Percentiles rank a stretch among this genome's conserved stretches.
Evolutionary conservation across 2,329 filamentous ascomycete species (phyloP).

Genomic region (Lachnellula subtilissima): DNA sequence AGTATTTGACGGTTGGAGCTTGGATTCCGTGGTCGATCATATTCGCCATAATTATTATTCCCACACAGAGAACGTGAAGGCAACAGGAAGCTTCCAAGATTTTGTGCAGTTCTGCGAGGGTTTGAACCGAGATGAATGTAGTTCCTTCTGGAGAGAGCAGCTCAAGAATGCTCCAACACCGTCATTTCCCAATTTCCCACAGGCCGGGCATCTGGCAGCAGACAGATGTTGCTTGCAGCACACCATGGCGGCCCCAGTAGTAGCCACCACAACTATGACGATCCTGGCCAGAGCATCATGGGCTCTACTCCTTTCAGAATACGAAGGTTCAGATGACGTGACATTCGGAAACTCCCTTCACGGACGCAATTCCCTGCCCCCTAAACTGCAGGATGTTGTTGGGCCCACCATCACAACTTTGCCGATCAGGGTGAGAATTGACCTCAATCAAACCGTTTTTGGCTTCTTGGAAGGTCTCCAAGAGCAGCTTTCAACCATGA

Average conservation of each 20-base stretch:
- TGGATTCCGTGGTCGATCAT: background rate
- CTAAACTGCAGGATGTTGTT: slow-evolving; percentile 36
- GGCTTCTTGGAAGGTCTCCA: slow-evolving; percentile 44
- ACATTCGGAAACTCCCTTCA: slow-evolving; percentile 12
- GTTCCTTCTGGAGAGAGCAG: background rate
- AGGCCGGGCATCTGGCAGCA: background rate
- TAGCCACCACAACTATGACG: slow-evolving; percentile 33
- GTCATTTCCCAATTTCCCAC: background rate
- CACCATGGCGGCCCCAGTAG: background rate
- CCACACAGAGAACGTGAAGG: background rate
- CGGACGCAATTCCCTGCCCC: slow-evolving; percentile 34
- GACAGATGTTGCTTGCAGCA: no score
- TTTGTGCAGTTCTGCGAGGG: background rate
- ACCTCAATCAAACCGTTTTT: slow-evolving; percentile 23
- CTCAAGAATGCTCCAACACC: background rate
- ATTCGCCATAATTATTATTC: background rate
- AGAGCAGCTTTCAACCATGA: slow-evolving; percentile 40
- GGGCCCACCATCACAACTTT: slow-evolving; percentile 18
- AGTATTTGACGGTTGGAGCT: slow-evolving; percentile 2
- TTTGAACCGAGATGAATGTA: background rate
- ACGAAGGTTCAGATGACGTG: slow-evolving; percentile 35
- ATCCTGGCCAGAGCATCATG: slow-evolving; percentile 38
- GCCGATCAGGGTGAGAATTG: background rate
- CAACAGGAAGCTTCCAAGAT: background rate
- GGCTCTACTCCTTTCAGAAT: slow-evolving; percentile 35